Base-by-base conservation (phyloP, 169 alveolate genomes). In the Eimeria sp. region DNA sequence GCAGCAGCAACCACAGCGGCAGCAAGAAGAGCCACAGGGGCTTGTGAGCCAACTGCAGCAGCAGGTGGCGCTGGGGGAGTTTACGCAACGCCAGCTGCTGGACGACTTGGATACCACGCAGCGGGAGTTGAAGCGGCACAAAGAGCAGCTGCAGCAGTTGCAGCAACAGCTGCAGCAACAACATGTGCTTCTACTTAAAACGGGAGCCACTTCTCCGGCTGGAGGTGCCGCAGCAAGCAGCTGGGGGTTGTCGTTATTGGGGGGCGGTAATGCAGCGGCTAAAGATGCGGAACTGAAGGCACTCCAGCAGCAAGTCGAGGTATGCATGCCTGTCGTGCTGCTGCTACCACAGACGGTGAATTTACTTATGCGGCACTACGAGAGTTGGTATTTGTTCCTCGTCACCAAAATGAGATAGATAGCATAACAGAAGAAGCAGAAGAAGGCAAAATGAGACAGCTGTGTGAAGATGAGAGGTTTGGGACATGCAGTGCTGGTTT, bases 41-140 rank as follows among this genome's bases (percentile, higher is more conserved):
- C 90, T 82, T 30, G 90, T 82, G 90, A 34, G 72, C 73, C 90
- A 82, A 27, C 90, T 82, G 90, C 90, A 82, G 90, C 90, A 82
- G 90, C 90, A 82, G 30, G 90, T 82, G n/a, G 90, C 90, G 30
- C 47, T 82, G 57, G 90, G 73, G 57, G 90, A 82, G 49, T 82
- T 82, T 45, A 45, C 73, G 70, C 90, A 82, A 65, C 67, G 90
- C 63, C 90, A 82, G 72, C 70, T 82, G 47, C 90, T 82, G 90
- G 90, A 82, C 27, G 90, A 82, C 30, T 65, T 82, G 47, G 90
- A 82, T n/a, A 82, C 90, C 2, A 73, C 90, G 45, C 90, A 82
- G 73, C 67, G 90, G 18, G 90, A 82, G 20, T 20, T 82, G 22
- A 82, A 82, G 47, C 30, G 90, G 47, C 90, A 82, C 73, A 70